A percentile compares a stretch with the other conserved stretches of the same genome.
These are phyloP conservation scores for Schwanniomyces vanrijiae DNA, from an alignment of 805 yeast species.

Conservation along the genomic window DNA sequence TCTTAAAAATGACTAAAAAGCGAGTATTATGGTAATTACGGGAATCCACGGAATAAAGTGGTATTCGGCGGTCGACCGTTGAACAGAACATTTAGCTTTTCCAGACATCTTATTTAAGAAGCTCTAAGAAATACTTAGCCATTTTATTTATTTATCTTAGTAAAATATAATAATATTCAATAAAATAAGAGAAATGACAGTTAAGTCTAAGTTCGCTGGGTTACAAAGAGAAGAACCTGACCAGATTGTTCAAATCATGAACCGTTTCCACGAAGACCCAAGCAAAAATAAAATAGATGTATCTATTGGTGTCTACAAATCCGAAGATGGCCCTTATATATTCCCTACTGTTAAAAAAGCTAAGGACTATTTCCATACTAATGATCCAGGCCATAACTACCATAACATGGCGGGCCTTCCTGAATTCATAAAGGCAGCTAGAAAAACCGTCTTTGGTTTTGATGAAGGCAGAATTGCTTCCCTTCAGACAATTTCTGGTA, in stretches of 20 bases:
- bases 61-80: background rate
- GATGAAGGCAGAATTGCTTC: conserved; percentile 29
- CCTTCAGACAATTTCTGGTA: conserved; percentile 42
- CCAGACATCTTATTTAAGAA: too few relatives aligned
- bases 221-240: conserved; percentile 23
- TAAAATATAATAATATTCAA: background rate
- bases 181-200: too few relatives aligned
- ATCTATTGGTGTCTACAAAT: conserved; percentile 47
- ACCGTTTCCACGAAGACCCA: conserved; percentile 22
- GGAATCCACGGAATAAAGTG: background rate
- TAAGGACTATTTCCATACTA: conserved; percentile 26
- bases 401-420: conserved; percentile 43
- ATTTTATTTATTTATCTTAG: background rate
- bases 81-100: too few relatives aligned
- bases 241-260: conserved; percentile 26
- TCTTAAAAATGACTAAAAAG: background rate
- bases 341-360: conserved; percentile 41
- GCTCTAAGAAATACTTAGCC: too few relatives aligned
- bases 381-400: conserved; percentile 47
- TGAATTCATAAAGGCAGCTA: conserved; percentile 33
- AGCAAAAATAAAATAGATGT: conserved; percentile 38
- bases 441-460: conserved; percentile 36
- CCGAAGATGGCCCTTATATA: conserved; percentile 36
- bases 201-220: conserved; percentile 15
- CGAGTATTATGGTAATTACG: background rate